Conservation (phyloP, 805 yeast species). For the Ogataea trehaloabstinens region DNA sequence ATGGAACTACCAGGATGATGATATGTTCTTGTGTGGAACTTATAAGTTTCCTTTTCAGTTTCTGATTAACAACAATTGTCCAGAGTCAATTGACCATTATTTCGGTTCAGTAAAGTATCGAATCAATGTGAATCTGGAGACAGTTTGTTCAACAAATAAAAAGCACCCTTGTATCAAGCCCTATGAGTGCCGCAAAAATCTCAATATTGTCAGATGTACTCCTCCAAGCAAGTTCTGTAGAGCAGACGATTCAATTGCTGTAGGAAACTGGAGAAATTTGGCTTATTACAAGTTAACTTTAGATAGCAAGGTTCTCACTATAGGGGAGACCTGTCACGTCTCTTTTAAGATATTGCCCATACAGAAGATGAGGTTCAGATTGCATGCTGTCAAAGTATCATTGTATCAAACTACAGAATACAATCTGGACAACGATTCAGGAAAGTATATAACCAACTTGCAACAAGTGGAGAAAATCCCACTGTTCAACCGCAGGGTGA, state of each 20-base stretch:
- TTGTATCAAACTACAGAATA: conserved; percentile 25
- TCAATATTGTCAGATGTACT: conserved; percentile 18
- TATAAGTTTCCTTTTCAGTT: conserved; percentile 30
- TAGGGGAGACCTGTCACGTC: conserved; percentile 18
- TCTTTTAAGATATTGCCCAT: conserved; percentile 26
- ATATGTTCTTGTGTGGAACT: conserved; percentile 16
- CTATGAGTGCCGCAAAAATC: conserved; percentile 5
- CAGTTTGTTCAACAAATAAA: neutral
- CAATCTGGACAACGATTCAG: conserved; percentile 1
- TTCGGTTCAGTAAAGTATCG: conserved; percentile 21
- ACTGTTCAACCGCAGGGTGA: conserved; percentile 7
- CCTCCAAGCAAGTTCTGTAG: conserved; percentile 3
- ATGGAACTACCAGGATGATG: conserved; percentile 9
- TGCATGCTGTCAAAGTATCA: conserved; percentile 21
- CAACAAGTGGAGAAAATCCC: conserved; percentile 18
- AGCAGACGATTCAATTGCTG: conserved; percentile 18
- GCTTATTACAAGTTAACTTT: conserved; percentile 23
- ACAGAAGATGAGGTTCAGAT: conserved; percentile 11
- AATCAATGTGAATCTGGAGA: conserved; percentile 13
- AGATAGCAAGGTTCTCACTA: conserved; percentile 15
- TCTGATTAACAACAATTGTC: conserved; percentile 19
- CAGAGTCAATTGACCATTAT: conserved; percentile 23
- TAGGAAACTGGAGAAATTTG: conserved; percentile 34
- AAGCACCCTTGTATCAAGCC: conserved; percentile 3
- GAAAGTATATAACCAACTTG: conserved; percentile 6